phyloP scores from a whole-genome alignment of 805 yeast species.

The Ogataea corticis region DNA sequence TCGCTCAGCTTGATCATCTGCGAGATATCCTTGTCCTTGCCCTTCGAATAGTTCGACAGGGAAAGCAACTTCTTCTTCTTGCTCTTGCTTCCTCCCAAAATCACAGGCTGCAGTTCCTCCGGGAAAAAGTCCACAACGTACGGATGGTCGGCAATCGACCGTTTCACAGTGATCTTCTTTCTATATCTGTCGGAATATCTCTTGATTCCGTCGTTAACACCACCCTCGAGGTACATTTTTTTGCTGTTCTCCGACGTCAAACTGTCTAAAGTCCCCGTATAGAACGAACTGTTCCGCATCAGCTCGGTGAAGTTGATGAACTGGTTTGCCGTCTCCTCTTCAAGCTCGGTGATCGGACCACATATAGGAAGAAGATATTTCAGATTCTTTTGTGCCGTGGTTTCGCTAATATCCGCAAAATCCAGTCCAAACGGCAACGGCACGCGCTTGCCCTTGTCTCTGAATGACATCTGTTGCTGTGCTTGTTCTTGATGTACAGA shows the following conservation, averaged over 20 bases:
- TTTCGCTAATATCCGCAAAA: slow-evolving; percentile 55
- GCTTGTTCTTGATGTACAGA: no score
- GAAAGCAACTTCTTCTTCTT: slow-evolving; percentile 51
- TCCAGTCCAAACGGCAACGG: slow-evolving; percentile 72
- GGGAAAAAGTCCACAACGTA: slow-evolving; percentile 73
- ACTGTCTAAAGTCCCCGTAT: slow-evolving; percentile 50
- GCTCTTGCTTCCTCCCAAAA: slow-evolving; percentile 58
- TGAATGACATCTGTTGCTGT: slow-evolving; percentile 72
- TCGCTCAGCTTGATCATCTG: slow-evolving; percentile 26
- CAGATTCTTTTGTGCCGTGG: slow-evolving; percentile 34
- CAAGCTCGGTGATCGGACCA: slow-evolving; percentile 53
- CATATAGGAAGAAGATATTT: slow-evolving; percentile 61
- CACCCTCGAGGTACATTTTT: slow-evolving; percentile 39
- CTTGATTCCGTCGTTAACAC: slow-evolving; percentile 66
- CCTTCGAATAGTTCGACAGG: slow-evolving; percentile 39
- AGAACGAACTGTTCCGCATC: slow-evolving; percentile 68
- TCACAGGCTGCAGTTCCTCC: slow-evolving; percentile 67
- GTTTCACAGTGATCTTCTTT: slow-evolving; percentile 66
- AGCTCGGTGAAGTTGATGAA: slow-evolving; percentile 52
- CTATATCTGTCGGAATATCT: slow-evolving; percentile 81
- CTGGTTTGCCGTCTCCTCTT: slow-evolving; percentile 53
- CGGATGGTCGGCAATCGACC: slow-evolving; percentile 78
- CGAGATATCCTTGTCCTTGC: slow-evolving; percentile 40
- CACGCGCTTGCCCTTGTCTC: slow-evolving; percentile 46
- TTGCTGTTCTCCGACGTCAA: slow-evolving; percentile 23